Evolutionary conservation across 257 asterid genomes (phyloP), one percentile per base, ranked within the genome.

Genomic region (Solanum virginianum): DNA sequence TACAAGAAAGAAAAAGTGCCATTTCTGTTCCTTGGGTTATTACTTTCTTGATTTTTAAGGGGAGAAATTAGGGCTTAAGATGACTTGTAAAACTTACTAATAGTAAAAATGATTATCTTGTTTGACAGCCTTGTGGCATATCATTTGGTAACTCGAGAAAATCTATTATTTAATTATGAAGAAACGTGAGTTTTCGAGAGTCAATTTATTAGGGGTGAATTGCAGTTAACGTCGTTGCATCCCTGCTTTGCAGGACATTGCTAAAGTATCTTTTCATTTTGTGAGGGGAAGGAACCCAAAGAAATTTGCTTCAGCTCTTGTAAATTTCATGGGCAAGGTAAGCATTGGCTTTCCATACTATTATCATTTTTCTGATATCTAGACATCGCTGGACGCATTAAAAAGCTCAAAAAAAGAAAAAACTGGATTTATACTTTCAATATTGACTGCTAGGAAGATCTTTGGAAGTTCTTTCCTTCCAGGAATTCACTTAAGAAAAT

Each of bases 271-370:
- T 4, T 94, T 93, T 89, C 97, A 96, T 89, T 96, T 91, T 90
- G 94, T 93, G 83, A 92, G 98, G 80, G 99, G 98, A 87, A 96
- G 89, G 84, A 91, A 89, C 89, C 96, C 97, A 4, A 91, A 91
- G 93, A 93, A 94, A 86, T 94, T 96, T 90, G 98, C 98, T 83
- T 91, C 95, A 72, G 92, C 95, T 83, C 93, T 96, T 68, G 93
- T 92, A 87, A 92, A 91, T 92, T 96, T 96, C 93, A 92, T 94
- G 98, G 95, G 98, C 90, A 96, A 96, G 99, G 98, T 95, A 60
- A 60, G 92, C 24, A 24, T 75, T 75, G 62, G 62, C 8, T 24
- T 24, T 12, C 13, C 15, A 15, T 47, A 53, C 62, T 49, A 49
- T 51, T 74, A 74, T 74, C 20, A 7, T 47, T 14, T 47, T 74